phyloP scores from a whole-genome alignment of 805 yeast species.

The Cyberlindnera japonica region DNA sequence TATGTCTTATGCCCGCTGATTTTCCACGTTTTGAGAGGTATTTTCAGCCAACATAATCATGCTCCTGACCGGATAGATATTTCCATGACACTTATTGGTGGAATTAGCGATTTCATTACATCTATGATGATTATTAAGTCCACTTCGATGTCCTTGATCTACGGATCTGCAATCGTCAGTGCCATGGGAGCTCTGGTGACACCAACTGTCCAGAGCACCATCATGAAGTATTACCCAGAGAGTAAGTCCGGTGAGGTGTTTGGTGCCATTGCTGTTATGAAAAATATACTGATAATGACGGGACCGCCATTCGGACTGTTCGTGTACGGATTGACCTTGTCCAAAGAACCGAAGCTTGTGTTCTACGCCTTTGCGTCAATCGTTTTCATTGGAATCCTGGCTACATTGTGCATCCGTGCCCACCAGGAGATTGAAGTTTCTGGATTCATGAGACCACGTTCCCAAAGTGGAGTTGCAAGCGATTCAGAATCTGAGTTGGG shows the following conservation, averaged over 20 bases:
- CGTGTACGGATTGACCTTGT: constrained; percentile 44
- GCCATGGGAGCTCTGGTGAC: constrained; percentile 47
- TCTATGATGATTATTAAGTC: constrained; percentile 35
- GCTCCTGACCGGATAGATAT: constrained; percentile 54
- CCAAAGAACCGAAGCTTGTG: constrained; percentile 35
- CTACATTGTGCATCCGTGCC: constrained; percentile 4
- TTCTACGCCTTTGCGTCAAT: constrained; percentile 23
- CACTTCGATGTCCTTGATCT: constrained; percentile 13
- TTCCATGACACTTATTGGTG: constrained; percentile 32
- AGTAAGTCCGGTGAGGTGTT: constrained; percentile 65
- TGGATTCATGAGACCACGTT: constrained; percentile 7
- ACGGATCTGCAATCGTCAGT: constrained; percentile 5
- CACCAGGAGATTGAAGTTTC: constrained; percentile 15
- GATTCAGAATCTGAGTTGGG: constrained; percentile 5
- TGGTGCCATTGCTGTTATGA: constrained; percentile 63
- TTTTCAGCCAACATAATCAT: constrained; percentile 33
- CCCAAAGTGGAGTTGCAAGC: constrained; percentile 1
- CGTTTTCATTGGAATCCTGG: constrained; percentile 1
- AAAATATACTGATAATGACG: constrained; percentile 44
- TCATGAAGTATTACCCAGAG: constrained; percentile 59
- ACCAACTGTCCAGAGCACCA: constrained; percentile 57
- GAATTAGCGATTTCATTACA: constrained; percentile 37
- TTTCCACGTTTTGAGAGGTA: constrained; percentile 34
- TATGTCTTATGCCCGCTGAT: constrained; percentile 50
- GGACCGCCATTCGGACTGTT: constrained; percentile 47